These are phyloP conservation scores for Jacaranda mimosifolia DNA, from an alignment of 257 asterid genomes.

Conservation along the genomic window DNA sequence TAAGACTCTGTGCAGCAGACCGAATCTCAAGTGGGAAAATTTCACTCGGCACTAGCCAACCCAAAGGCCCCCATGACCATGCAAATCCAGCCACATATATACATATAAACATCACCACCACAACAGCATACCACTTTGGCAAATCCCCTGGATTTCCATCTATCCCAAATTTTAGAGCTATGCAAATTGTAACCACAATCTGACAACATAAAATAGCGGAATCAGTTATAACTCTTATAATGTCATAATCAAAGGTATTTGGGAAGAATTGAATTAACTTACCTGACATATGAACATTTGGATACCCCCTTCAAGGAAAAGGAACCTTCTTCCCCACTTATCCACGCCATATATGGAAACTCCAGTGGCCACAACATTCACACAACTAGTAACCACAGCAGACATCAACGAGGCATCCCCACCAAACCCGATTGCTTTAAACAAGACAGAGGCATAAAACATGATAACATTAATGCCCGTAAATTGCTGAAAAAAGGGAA, in stretches of 20 bases:
- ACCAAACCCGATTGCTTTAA: conserved; percentile 74
- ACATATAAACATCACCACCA: conserved; percentile 77
- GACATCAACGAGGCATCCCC: conserved; percentile 67
- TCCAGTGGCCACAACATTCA: conserved; percentile 59
- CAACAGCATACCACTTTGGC: conserved; percentile 73
- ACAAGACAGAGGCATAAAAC: conserved; percentile 86
- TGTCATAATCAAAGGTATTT: not conserved
- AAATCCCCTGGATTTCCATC: conserved; percentile 56
- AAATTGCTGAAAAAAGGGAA: conserved; percentile 84
- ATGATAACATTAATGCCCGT: conserved; percentile 85
- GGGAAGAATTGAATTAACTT: no score
- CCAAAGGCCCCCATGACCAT: conserved; percentile 96
- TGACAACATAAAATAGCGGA: conserved; percentile 25
- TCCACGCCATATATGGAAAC: conserved; percentile 76
- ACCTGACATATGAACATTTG: conserved; percentile 84
- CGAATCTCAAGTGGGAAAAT: conserved; percentile 85
- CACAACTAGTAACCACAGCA: conserved; percentile 68
- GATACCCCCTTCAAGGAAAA: conserved; percentile 72
- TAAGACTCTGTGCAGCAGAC: conserved; percentile 84
- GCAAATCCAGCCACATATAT: conserved; percentile 79
- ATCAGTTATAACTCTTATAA: no score
- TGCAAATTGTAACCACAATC: conserved; percentile 62
- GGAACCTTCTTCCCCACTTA: conserved; percentile 77
- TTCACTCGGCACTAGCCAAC: conserved; percentile 90
- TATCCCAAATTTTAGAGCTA: conserved; percentile 70